Evolutionary conservation across 2,329 filamentous ascomycete genomes (phyloP).

Genomic region (Diaporthe velutina): DNA sequence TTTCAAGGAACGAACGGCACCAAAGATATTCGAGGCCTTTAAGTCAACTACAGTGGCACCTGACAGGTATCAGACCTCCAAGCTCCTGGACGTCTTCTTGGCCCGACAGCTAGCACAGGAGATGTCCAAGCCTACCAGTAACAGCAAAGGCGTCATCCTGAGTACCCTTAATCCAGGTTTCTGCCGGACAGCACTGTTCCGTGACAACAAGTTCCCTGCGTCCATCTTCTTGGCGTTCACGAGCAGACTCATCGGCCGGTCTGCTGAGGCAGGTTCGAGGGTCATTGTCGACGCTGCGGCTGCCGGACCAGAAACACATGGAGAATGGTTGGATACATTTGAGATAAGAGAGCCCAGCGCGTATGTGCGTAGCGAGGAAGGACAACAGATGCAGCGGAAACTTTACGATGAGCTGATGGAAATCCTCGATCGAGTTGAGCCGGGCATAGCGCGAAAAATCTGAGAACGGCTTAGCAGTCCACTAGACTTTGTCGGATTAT

Average conservation of each 20-base stretch:
- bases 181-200: conserved; percentile 56
- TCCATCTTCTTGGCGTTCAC: neutral
- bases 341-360: conserved; percentile 45
- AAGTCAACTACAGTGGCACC: conserved; percentile 44
- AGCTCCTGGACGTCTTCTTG: conserved; percentile 50
- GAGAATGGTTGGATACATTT: conserved; percentile 55
- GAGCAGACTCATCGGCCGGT: conserved; percentile 49
- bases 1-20: conserved; percentile 50
- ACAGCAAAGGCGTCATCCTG: conserved; percentile 51
- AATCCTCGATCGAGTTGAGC: conserved; percentile 57
- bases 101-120: conserved; percentile 51
- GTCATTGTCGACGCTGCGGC: conserved; percentile 54
- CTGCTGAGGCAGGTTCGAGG: conserved; percentile 55
- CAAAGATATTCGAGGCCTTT: conserved; percentile 51
- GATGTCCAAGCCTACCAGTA: conserved; percentile 41
- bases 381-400: conserved; percentile 50
- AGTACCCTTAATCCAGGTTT: conserved; percentile 57
- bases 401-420: conserved; percentile 58
- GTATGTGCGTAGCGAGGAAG: conserved; percentile 54
- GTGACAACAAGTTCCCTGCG: conserved; percentile 40
- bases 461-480: conserved; percentile 38
- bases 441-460: conserved; percentile 52
- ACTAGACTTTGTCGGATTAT: no score
- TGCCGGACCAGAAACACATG: conserved; percentile 54
- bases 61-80: conserved; percentile 53